phyloP scores from a whole-genome alignment of 257 asterid species.

The Verbascum thapsus region DNA sequence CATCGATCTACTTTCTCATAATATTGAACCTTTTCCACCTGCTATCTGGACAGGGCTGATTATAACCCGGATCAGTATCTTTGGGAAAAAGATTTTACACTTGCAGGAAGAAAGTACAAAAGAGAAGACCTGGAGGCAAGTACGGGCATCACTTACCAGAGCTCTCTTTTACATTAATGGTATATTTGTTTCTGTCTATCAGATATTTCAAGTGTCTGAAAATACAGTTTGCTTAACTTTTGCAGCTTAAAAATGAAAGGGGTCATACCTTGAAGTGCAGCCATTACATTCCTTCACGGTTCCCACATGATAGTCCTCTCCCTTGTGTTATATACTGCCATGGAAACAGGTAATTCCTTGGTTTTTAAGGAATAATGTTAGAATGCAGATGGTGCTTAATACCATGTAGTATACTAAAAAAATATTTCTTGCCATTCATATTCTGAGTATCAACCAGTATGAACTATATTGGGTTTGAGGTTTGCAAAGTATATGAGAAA shows the following conservation, averaged over 20 bases:
- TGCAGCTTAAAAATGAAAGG: conserved; percentile 91
- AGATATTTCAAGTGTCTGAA: conserved; percentile 23
- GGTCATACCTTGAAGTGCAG: conserved; percentile 90
- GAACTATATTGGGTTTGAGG: conserved; percentile 15
- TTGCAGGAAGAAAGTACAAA: conserved; percentile 77
- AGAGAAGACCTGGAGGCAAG: conserved; percentile 99
- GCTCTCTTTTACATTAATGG: conserved; percentile 31
- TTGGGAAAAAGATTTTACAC: conserved; percentile 88
- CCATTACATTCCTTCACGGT: conserved; percentile 79
- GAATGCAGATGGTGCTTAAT: conserved; percentile 19
- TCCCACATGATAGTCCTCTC: conserved; percentile 71
- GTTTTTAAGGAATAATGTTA: conserved; percentile 19
- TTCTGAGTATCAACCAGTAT: neutral
- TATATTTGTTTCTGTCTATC: conserved; percentile 10
- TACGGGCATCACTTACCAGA: conserved; percentile 61
- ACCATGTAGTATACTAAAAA: neutral
- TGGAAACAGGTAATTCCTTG: conserved; percentile 75
- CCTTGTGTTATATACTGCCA: conserved; percentile 99
- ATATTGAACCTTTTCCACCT: conserved; percentile 21
- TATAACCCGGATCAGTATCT: conserved; percentile 85
- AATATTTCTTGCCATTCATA: conserved; percentile 15
- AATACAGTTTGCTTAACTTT: conserved; percentile 32
- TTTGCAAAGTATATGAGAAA: neutral
- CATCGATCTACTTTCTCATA: conserved; percentile 2
- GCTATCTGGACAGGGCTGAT: conserved; percentile 72